Percentiles rank a stretch among this genome's conserved stretches.
phyloP scores from a whole-genome alignment of 106 monocot species.

The Platanthera guangdongensis region DNA sequence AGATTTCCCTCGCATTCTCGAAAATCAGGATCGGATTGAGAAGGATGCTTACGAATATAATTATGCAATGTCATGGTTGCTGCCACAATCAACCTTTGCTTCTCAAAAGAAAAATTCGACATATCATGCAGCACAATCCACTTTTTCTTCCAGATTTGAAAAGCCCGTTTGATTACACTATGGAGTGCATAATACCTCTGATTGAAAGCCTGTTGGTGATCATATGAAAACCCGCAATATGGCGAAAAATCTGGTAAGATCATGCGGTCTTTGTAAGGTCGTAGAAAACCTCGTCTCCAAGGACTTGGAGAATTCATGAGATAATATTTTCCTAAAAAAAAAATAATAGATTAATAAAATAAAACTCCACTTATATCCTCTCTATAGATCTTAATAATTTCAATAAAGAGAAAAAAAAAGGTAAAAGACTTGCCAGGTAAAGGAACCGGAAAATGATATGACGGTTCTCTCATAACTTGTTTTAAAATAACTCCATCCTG shows the following conservation, averaged over 20 bases:
- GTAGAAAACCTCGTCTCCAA: not conserved
- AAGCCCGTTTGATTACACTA: not conserved
- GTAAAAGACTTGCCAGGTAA: not conserved
- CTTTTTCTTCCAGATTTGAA: slow-evolving; percentile 5
- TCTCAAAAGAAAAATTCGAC: not conserved
- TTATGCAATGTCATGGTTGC: slow-evolving; percentile 7
- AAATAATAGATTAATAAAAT: not conserved
- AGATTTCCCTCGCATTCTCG: not conserved
- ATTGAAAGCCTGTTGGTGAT: not conserved
- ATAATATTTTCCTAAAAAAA: slow-evolving; percentile 10
- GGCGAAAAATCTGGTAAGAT: slow-evolving; percentile 2
- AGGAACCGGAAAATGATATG: slow-evolving; percentile 1
- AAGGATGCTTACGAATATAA: not conserved
- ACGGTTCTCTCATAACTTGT: not conserved
- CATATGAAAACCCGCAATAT: not conserved
- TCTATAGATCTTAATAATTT: not conserved
- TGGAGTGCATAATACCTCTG: not conserved
- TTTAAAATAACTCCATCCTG: not conserved
- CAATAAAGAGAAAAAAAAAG: not conserved
- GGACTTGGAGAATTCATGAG: not conserved
- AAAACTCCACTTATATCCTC: not conserved
- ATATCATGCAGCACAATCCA: slow-evolving; percentile 3
- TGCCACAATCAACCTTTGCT: slow-evolving; percentile 4
- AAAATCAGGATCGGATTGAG: not conserved
- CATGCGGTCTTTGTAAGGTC: not conserved